Percentiles rank a stretch among this genome's conserved stretches.
Evolutionary conservation across 2,329 filamentous ascomycete species (phyloP).

Genomic region (Pseudogymnoascus verrucosus): DNA sequence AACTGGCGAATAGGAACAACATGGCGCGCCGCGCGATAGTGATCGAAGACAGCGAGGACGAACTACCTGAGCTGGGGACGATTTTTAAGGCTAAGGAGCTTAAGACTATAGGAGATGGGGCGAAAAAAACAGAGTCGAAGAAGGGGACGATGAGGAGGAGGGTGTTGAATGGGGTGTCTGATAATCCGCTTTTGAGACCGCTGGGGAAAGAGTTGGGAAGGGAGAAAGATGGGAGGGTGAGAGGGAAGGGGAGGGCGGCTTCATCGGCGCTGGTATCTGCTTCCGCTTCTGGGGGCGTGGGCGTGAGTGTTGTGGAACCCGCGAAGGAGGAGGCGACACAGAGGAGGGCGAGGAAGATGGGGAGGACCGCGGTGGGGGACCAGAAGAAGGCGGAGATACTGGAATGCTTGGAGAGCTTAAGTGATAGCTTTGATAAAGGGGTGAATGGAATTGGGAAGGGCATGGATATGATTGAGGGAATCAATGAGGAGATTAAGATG

Average conservation of each 20-base stretch:
- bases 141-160: no score
- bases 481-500: neutral
- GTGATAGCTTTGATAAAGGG: neutral
- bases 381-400: neutral
- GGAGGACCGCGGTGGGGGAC: neutral
- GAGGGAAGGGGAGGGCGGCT: neutral
- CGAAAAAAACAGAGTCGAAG: no score
- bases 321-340: neutral
- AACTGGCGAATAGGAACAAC: neutral
- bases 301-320: neutral
- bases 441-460: neutral
- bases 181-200: slow-evolving; percentile 22
- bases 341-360: neutral
- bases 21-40: neutral
- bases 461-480: neutral
- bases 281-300: neutral
- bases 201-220: slow-evolving; percentile 7
- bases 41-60: slow-evolving; percentile 19
- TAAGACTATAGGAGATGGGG: neutral
- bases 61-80: slow-evolving; percentile 18
- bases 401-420: neutral
- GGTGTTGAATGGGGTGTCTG: slow-evolving; percentile 17
- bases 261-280: neutral
- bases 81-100: neutral
- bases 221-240: neutral